These are phyloP conservation scores for Hydnomerulius pinastri DNA, from an alignment of 768 basidiomycete species.

Conservation along the genomic window DNA sequence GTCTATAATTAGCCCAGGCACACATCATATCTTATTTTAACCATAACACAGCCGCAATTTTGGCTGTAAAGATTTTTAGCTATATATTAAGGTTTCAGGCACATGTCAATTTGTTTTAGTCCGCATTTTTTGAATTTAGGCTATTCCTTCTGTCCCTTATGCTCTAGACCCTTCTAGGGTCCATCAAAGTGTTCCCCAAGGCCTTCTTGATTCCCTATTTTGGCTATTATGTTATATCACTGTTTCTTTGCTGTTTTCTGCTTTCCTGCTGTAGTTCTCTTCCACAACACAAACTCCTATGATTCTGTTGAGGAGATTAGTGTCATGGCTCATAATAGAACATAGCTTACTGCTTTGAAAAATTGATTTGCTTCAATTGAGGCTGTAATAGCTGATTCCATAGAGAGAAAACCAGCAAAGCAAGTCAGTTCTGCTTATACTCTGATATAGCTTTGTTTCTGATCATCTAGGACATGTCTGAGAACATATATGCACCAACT, in stretches of 20 bases:
- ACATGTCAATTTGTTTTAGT: background rate
- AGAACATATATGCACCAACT: background rate
- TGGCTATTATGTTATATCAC: background rate
- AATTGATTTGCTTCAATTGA: too few species aligned
- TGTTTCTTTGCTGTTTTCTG: background rate
- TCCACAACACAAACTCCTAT: background rate
- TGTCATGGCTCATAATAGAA: background rate
- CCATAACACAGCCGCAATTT: background rate
- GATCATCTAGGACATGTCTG: background rate
- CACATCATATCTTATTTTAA: background rate
- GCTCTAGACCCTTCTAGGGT: background rate
- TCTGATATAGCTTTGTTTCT: background rate
- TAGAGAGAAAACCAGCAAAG: background rate
- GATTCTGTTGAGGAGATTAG: background rate
- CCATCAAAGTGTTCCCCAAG: background rate
- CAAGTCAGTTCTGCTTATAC: background rate
- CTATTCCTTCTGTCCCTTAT: background rate
- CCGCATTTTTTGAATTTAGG: background rate
- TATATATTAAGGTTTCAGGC: background rate
- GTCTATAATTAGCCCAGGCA: background rate
- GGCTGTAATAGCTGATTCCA: background rate
- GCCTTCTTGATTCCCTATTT: background rate
- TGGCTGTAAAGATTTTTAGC: background rate
- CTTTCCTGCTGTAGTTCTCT: background rate
- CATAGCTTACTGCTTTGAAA: too few species aligned